Conservation (phyloP, 2,329 filamentous ascomycete species). For the Ascochyta clinopodiicola region DNA sequence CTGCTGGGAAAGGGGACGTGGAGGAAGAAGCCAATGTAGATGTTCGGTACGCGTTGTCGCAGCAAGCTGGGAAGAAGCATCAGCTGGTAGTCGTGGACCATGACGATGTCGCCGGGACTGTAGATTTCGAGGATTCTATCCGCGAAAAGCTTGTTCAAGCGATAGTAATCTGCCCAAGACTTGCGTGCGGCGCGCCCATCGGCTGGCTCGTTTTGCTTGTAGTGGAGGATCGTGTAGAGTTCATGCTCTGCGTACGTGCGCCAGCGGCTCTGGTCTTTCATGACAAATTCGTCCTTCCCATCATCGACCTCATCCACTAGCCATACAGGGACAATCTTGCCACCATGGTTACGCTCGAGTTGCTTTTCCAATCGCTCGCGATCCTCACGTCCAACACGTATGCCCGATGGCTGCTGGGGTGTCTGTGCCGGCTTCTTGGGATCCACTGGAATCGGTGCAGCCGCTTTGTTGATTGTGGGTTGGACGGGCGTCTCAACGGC, state of each 20-base stretch:
- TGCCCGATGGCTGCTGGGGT: constrained; percentile 69
- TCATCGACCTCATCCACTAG: constrained; percentile 77
- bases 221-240: constrained; percentile 91
- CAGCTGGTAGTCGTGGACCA: constrained; percentile 94
- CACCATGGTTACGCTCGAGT: constrained; percentile 73
- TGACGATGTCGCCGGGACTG: constrained; percentile 88
- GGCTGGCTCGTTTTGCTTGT: constrained; percentile 90
- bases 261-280: constrained; percentile 88
- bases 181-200: constrained; percentile 82
- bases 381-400: constrained; percentile 74
- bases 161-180: constrained; percentile 91
- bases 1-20: constrained; percentile 95
- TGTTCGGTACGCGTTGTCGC: constrained; percentile 82
- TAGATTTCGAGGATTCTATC: constrained; percentile 87
- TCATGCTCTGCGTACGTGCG: constrained; percentile 89
- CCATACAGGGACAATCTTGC: constrained; percentile 88
- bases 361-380: constrained; percentile 76
- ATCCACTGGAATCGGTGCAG: constrained; percentile 79
- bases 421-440: constrained; percentile 61
- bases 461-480: constrained; percentile 71
- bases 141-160: constrained; percentile 91
- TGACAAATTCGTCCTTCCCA: constrained; percentile 69
- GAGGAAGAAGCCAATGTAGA: constrained; percentile 94
- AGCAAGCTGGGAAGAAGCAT: constrained; percentile 88
- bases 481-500: constrained; percentile 50